Percentiles rank a stretch among this genome's conserved stretches.
Conservation (phyloP, 805 yeast genomes). For the Kuraishia ogatae region DNA sequence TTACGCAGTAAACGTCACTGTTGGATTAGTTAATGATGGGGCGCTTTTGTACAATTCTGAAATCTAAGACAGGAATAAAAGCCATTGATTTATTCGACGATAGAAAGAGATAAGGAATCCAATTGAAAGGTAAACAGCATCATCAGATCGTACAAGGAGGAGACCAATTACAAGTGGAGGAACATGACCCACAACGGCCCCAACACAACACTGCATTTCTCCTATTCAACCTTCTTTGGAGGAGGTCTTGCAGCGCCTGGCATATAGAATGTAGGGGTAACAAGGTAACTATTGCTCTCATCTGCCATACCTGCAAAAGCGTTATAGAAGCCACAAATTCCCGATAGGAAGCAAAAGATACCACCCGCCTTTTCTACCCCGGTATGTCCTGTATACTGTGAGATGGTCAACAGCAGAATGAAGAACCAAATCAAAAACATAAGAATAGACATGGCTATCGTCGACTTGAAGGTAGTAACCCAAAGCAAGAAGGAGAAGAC, state of each 20-base stretch:
- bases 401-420: slow-evolving; percentile 35
- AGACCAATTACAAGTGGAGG: background rate
- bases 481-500: slow-evolving; percentile 38
- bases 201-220: background rate
- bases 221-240: background rate
- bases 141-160: background rate
- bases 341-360: slow-evolving; percentile 32
- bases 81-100: background rate
- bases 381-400: slow-evolving; percentile 27
- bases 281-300: slow-evolving; percentile 42
- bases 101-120: background rate
- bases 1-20: no score
- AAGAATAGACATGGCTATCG: slow-evolving; percentile 29
- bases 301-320: slow-evolving; percentile 40
- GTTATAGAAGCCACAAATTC: slow-evolving; percentile 36
- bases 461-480: slow-evolving; percentile 39
- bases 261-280: slow-evolving; percentile 38
- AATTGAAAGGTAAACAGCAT: background rate
- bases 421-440: slow-evolving; percentile 37
- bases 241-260: slow-evolving; percentile 27
- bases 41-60: no score
- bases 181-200: background rate
- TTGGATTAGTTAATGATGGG: no score
- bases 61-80: background rate
- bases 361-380: slow-evolving; percentile 37